A percentile compares a stretch with the other conserved stretches of the same genome.
Evolutionary conservation across 208 protist genomes (phyloP).

Genomic region (Leishmania braziliensis): DNA sequence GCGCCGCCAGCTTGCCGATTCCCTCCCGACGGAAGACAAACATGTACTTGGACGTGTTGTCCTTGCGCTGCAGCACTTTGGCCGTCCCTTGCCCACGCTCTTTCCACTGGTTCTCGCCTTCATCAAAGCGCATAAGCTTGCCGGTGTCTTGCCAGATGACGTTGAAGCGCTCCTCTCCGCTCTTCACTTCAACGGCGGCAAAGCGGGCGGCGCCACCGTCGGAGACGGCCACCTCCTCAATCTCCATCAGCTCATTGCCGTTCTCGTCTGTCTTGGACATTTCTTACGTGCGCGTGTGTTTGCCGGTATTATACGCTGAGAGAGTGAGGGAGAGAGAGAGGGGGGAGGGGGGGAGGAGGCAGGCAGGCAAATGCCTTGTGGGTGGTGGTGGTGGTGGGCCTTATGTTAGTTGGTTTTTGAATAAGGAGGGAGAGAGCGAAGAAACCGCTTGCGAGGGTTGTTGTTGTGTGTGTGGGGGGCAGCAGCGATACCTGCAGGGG

Average conservation of each 20-base stretch:
- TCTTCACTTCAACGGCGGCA: conserved; percentile 80
- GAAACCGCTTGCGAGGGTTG: background rate
- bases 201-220: conserved; percentile 86
- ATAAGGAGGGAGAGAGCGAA: background rate
- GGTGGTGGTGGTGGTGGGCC: background rate
- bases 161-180: conserved; percentile 85
- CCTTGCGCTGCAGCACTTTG: conserved; percentile 82
- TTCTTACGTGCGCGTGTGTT: background rate
- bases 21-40: conserved; percentile 91
- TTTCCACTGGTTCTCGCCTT: conserved; percentile 94
- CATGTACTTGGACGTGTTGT: conserved; percentile 60
- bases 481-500: background rate
- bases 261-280: conserved; percentile 51
- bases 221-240: conserved; percentile 87
- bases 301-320: background rate
- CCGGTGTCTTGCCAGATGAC: conserved; percentile 66
- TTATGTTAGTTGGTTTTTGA: background rate
- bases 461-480: background rate
- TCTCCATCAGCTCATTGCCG: conserved; percentile 88
- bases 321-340: background rate
- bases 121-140: conserved; percentile 91
- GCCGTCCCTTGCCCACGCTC: conserved; percentile 86
- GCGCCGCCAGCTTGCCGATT: conserved; percentile 84
- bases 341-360: background rate
- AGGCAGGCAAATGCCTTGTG: background rate